Percentiles rank a stretch among this genome's conserved stretches.
Evolutionary conservation across 2,329 filamentous ascomycete genomes (phyloP).

Genomic region (Endothia cerciana): DNA sequence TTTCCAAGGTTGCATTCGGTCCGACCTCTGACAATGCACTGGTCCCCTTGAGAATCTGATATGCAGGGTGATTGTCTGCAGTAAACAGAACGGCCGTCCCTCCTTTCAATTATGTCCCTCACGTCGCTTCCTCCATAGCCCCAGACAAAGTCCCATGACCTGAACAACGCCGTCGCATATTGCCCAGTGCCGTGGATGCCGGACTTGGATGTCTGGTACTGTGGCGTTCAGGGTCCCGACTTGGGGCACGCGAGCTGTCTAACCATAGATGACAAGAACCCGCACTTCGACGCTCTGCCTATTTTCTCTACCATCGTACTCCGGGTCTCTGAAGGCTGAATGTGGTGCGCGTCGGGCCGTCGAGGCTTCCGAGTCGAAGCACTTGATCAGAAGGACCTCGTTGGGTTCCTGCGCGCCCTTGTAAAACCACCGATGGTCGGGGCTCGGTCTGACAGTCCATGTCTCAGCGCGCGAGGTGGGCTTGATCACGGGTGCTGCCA

Average conservation of each 20-base stretch:
- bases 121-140: too few relatives aligned
- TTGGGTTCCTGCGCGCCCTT: slow-evolving; percentile 53
- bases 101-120: too few relatives aligned
- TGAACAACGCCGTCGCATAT: too few relatives aligned
- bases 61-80: too few relatives aligned
- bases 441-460: slow-evolving; percentile 19
- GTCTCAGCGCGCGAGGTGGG: slow-evolving; percentile 30
- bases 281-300: slow-evolving; percentile 30
- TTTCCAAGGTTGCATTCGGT: too few relatives aligned
- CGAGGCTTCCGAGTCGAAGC: slow-evolving; percentile 54
- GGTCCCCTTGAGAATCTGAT: too few relatives aligned
- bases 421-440: slow-evolving; percentile 51
- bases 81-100: too few relatives aligned
- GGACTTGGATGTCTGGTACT: background rate
- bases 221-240: background rate
- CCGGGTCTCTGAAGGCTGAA: slow-evolving; percentile 32
- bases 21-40: too few relatives aligned
- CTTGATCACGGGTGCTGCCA: slow-evolving; percentile 43
- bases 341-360: slow-evolving; percentile 38
- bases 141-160: too few relatives aligned
- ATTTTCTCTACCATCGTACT: slow-evolving; percentile 41
- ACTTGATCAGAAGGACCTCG: slow-evolving; percentile 63
- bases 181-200: background rate
- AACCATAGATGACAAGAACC: slow-evolving; percentile 20
- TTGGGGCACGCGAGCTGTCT: background rate